phyloP scores from a whole-genome alignment of 1,284 basidiomycete species.

The Rhodotorula glutinis region DNA sequence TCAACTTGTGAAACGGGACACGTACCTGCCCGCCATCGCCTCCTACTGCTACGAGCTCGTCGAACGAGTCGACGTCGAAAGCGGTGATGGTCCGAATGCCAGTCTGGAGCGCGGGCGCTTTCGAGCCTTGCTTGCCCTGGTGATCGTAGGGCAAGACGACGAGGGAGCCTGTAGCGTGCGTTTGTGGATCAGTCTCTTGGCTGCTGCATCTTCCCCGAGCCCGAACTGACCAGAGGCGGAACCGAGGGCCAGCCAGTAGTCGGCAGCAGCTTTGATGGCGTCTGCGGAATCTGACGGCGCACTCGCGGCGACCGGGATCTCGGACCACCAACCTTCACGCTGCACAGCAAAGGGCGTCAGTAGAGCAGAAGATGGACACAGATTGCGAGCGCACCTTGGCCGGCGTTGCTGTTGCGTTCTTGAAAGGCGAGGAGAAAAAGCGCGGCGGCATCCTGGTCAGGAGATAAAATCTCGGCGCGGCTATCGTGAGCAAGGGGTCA shows the following conservation, averaged over 20 bases:
- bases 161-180: conserved; percentile 35
- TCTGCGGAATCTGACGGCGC: conserved; percentile 30
- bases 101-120: conserved; percentile 31
- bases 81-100: conserved; percentile 33
- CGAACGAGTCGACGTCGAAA: conserved; percentile 39
- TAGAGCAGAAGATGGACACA: not conserved
- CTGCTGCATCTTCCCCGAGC: no score
- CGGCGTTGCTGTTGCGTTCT: conserved; percentile 36
- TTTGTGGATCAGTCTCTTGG: not conserved
- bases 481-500: no score
- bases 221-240: conserved; percentile 18
- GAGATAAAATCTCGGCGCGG: not conserved
- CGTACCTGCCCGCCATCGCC: conserved; percentile 31
- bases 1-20: no score
- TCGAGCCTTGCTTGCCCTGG: conserved; percentile 38
- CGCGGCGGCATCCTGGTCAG: conserved; percentile 29
- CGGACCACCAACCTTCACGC: conserved; percentile 40
- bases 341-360: not conserved
- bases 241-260: conserved; percentile 38
- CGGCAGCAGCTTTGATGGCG: conserved; percentile 23
- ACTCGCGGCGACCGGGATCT: conserved; percentile 32
- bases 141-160: conserved; percentile 35
- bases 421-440: conserved; percentile 41
- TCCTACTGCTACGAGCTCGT: conserved; percentile 38
- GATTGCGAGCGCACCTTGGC: conserved; percentile 26